Conservation (phyloP, 2,329 filamentous ascomycete genomes). For the Penicillium occitanis region DNA sequence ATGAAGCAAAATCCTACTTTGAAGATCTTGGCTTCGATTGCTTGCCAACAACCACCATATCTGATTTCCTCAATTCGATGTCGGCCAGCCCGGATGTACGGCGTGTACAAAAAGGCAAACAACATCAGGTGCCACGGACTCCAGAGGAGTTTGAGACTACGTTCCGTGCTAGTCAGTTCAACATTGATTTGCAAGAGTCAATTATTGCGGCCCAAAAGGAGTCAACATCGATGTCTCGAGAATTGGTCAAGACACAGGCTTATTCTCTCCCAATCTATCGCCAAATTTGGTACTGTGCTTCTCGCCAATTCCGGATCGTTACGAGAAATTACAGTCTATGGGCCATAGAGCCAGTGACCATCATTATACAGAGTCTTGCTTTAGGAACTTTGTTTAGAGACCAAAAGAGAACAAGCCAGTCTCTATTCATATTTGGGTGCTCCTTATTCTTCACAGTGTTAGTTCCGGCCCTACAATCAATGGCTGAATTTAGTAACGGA, state of each 20-base stretch:
- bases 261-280: slow-evolving; percentile 12
- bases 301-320: neutral
- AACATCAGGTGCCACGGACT: slow-evolving; percentile 2
- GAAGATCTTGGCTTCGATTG: slow-evolving; percentile 64
- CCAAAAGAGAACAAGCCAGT: slow-evolving; percentile 7
- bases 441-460: slow-evolving; percentile 24
- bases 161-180: neutral
- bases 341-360: slow-evolving; percentile 1
- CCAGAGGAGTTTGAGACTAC: slow-evolving; percentile 4
- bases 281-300: slow-evolving; percentile 3
- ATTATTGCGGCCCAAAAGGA: neutral
- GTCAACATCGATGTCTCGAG: neutral
- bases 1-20: slow-evolving; percentile 55
- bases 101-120: neutral
- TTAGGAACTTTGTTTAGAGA: slow-evolving; percentile 25
- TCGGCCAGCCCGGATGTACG: slow-evolving; percentile 17
- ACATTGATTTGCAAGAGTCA: neutral
- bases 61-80: slow-evolving; percentile 70
- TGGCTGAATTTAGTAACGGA: slow-evolving; percentile 21
- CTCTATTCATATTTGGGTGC: slow-evolving; percentile 20
- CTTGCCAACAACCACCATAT: slow-evolving; percentile 70
- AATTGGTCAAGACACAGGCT: neutral
- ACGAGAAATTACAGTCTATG: neutral
- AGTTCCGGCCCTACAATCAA: slow-evolving; percentile 20
- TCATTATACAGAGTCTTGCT: slow-evolving; percentile 22